Evolutionary conservation across 208 protist genomes (phyloP), one percentile per base, ranked within the genome.

Genomic region (Leishmania major): DNA sequence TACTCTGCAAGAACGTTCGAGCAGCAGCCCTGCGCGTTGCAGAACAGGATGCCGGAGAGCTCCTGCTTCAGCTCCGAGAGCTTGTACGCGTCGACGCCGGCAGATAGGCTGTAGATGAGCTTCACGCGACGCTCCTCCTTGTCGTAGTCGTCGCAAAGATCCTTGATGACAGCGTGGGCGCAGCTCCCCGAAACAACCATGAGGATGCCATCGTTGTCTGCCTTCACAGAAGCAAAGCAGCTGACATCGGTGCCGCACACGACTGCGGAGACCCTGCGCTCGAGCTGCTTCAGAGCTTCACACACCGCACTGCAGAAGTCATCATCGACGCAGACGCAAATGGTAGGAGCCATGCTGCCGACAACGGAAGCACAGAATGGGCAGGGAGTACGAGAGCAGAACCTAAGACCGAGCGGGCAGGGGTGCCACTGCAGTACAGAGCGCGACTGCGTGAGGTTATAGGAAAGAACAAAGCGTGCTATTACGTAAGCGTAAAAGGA

Each of bases 1-100:
- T 96, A 88, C 88, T 98, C 95, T 25, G 90, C 92, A 28, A 97
- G 82, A n/a, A 96, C 89, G 40, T 82, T 79, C 6, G 86, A 89
- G 89, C 87, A 96, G 84, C 85, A 91, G 19, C 92, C 92, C 62
- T 93, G 84, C 0, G 87, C 92, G 81, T 97, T 98, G 83, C 87
- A 83, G 76, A 97, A 85, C 3, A 91, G 91, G 66, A 96, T 91
- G 64, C 84, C 84, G 22, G 66, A 55, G 31, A 96, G 70, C 55
- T 94, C 82, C 59, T 86, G 73, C 51, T 80, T 70, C 17, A 96
- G 79, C n/a, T 90, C 82, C 4, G 70, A 49, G 67, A 95, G 84
- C 35, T 78, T 53, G 80, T 93, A 95, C 22, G 87, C 83, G 75
- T 97, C 93, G 49, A 96, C 88, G 15, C 95, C 95, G 25, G 93